Percentiles rank a stretch among this genome's conserved stretches.
Evolutionary conservation across 2,329 filamentous ascomycete genomes (phyloP).

Genomic region (Colletotrichum sojae): DNA sequence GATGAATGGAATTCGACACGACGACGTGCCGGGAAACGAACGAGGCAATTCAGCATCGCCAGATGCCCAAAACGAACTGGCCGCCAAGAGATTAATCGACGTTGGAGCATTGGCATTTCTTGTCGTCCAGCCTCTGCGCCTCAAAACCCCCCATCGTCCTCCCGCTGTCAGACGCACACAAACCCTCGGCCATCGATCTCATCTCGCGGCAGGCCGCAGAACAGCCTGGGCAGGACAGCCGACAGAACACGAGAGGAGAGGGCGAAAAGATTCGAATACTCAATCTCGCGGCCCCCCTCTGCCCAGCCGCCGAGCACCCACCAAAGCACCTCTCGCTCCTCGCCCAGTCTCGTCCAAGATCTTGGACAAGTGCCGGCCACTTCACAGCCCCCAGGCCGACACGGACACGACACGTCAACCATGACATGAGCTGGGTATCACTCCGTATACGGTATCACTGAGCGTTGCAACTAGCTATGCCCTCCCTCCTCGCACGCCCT

Average conservation of each 20-base stretch:
- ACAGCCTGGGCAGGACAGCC: too few relatives aligned
- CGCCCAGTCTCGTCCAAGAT: conserved; percentile 22
- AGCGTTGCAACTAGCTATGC: not conserved
- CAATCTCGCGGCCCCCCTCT: not conserved
- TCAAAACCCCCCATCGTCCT: conserved; percentile 4
- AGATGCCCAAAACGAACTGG: conserved; percentile 11
- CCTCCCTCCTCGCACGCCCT: not conserved
- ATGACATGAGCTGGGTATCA: too few relatives aligned
- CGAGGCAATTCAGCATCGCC: conserved; percentile 2
- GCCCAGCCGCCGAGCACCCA: conserved; percentile 25
- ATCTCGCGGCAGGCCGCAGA: not conserved
- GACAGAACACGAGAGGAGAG: too few relatives aligned
- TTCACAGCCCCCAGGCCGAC: not conserved
- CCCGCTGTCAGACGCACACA: conserved; percentile 17
- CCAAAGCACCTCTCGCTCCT: not conserved
- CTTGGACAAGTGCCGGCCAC: conserved; percentile 1
- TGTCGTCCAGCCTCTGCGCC: conserved; percentile 32
- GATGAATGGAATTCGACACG: too few relatives aligned
- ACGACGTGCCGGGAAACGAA: not conserved
- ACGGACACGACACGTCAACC: not conserved
- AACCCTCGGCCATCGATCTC: not conserved
- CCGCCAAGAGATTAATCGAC: conserved; percentile 30
- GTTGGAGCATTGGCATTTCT: conserved; percentile 35
- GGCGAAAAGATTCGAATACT: not conserved
- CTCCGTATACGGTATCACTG: not conserved